phyloP scores from a whole-genome alignment of 139 green algal species.

The Axilococcus clingmanii region DNA sequence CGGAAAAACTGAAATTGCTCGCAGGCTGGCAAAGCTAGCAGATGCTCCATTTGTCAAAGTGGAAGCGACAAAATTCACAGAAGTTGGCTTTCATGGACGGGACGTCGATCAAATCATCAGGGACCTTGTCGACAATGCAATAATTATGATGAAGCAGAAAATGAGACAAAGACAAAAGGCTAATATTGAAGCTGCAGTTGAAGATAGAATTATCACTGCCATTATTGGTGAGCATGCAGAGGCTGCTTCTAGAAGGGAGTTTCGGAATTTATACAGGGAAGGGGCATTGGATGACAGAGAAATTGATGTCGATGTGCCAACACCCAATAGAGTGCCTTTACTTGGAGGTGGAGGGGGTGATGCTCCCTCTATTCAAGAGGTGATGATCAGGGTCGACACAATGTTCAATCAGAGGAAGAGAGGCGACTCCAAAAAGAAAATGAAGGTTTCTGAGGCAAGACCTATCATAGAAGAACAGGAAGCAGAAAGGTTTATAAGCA shows the following conservation, averaged over 20 bases:
- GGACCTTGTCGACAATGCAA: constrained; percentile 81
- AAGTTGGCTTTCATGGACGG: constrained; percentile 92
- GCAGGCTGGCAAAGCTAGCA: constrained; percentile 84
- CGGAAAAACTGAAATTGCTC: constrained; percentile 94
- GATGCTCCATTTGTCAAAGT: constrained; percentile 94
- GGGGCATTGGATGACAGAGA: constrained; percentile 55
- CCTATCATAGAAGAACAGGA: constrained; percentile 69
- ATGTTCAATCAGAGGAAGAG: constrained; percentile 15
- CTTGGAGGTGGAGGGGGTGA: neutral
- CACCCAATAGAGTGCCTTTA: constrained; percentile 1
- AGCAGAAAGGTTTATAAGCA: constrained; percentile 62
- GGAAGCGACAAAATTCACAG: constrained; percentile 97
- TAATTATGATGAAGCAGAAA: constrained; percentile 54
- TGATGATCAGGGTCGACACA: constrained; percentile 45
- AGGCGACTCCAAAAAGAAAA: constrained; percentile 22
- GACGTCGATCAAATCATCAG: constrained; percentile 95
- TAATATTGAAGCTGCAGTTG: constrained; percentile 38
- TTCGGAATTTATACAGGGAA: constrained; percentile 37
- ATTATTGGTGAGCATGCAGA: constrained; percentile 26
- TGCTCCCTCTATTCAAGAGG: constrained; percentile 18
- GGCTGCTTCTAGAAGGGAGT: constrained; percentile 21
- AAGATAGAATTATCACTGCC: constrained; percentile 50
- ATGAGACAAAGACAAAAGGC: constrained; percentile 15
- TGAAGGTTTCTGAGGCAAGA: constrained; percentile 57
- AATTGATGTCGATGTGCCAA: constrained; percentile 59